These are phyloP conservation scores for Hibiscus syriacus DNA, from an alignment of 345 rosid genomes.

Conservation along the genomic window DNA sequence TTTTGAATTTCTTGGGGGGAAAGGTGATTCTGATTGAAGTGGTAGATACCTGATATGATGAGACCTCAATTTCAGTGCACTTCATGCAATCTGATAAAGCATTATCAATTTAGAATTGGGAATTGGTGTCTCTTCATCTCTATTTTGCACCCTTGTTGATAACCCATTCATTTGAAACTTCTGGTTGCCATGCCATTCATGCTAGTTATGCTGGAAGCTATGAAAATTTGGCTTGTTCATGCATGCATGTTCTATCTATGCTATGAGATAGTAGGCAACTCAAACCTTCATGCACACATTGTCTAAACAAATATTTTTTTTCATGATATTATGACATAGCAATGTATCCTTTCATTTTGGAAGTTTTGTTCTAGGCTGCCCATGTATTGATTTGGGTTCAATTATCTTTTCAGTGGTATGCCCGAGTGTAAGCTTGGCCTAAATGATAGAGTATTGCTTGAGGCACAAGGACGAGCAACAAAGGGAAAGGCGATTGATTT, in stretches of 20 bases:
- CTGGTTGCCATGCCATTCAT: neutral
- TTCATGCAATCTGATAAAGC: neutral
- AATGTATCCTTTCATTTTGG: neutral
- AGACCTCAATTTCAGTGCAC: neutral
- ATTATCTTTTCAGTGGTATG: conserved; percentile 71
- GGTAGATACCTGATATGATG: neutral
- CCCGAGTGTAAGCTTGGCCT: conserved; percentile 98
- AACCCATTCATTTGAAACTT: neutral
- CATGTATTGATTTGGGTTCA: conserved; percentile 1
- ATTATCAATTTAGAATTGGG: neutral
- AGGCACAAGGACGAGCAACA: conserved; percentile 91
- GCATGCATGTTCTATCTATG: neutral
- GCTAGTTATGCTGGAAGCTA: neutral
- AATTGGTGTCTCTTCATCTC: neutral
- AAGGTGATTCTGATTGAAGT: conserved; percentile 6
- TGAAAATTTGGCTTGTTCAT: neutral
- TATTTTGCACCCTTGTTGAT: conserved; percentile 6
- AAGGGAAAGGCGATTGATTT: conserved; percentile 96
- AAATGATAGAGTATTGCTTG: conserved; percentile 86
- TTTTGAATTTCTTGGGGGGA: neutral
- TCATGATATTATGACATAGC: neutral
- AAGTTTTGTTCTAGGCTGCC: conserved; percentile 1
- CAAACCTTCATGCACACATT: neutral
- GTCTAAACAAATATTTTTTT: neutral
- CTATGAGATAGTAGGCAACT: neutral